Evolutionary conservation across 768 basidiomycete genomes (phyloP).

Genomic region (Boletus reticulatus): DNA sequence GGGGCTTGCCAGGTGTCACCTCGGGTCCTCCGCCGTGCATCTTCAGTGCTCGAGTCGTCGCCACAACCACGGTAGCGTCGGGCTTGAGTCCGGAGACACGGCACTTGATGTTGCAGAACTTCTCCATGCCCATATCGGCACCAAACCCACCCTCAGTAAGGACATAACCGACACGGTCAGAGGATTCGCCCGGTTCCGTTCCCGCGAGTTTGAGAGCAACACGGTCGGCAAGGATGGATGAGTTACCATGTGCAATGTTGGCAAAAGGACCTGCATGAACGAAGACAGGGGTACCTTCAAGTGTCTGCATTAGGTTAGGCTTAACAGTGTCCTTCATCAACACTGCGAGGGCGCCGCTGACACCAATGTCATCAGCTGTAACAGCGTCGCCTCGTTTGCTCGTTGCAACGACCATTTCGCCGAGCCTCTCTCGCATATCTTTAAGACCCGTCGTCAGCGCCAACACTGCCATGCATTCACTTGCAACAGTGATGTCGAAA

Average conservation of each 20-base stretch:
- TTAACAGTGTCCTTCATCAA: constrained; percentile 99
- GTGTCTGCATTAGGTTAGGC: constrained; percentile 97
- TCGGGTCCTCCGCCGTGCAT: constrained; percentile 99
- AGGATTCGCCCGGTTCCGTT: constrained; percentile 83
- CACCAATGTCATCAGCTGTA: constrained; percentile 96
- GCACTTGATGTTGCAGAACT: constrained; percentile 99
- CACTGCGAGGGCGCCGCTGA: constrained; percentile 92
- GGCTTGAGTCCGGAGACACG: constrained; percentile 89
- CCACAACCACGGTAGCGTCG: constrained; percentile 93
- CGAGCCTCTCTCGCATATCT: constrained; percentile 91
- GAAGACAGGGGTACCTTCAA: constrained; percentile 98
- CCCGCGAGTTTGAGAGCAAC: constrained; percentile 97
- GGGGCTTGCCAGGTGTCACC: constrained; percentile 91
- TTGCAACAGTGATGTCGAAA: constrained; percentile 96
- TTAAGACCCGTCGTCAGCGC: constrained; percentile 83
- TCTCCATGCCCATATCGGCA: constrained; percentile 99
- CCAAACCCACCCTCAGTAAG: constrained; percentile 99
- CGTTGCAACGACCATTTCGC: constrained; percentile 96
- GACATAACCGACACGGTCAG: constrained; percentile 87
- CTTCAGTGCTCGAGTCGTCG: constrained; percentile 95
- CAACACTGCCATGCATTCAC: constrained; percentile 97
- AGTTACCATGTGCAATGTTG: constrained; percentile 98
- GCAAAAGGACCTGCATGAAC: constrained; percentile 99
- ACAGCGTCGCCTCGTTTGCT: constrained; percentile 88
- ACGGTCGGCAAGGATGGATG: constrained; percentile 96